phyloP scores from a whole-genome alignment of 2,329 filamentous ascomycete species.

The Juglanconis sp. region DNA sequence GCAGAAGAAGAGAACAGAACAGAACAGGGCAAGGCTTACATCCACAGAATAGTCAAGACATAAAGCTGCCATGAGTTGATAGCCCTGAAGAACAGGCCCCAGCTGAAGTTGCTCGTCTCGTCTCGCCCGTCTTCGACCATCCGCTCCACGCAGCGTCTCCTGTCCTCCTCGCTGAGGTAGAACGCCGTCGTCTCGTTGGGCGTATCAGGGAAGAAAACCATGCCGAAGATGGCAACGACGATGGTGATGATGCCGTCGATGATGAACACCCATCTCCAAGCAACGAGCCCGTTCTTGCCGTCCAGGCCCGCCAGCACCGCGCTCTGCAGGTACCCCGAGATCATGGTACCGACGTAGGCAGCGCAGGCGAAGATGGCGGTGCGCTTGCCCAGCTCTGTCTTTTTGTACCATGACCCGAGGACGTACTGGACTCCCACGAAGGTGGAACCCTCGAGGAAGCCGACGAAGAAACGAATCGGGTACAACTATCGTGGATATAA shows the following conservation, averaged over 20 bases:
- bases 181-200: conserved; percentile 36
- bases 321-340: conserved; percentile 54
- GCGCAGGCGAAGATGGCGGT: conserved; percentile 60
- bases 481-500: conserved; percentile 14
- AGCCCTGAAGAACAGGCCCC: conserved; percentile 23
- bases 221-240: conserved; percentile 48
- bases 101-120: conserved; percentile 23
- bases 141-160: conserved; percentile 37
- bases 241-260: conserved; percentile 52
- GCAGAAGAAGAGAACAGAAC: background rate
- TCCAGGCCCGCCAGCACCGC: conserved; percentile 36
- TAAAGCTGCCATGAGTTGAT: conserved; percentile 26
- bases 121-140: conserved; percentile 26
- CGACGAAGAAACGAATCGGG: conserved; percentile 41
- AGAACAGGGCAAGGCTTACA: conserved; percentile 17
- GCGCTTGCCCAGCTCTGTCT: conserved; percentile 58
- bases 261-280: conserved; percentile 49
- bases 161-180: conserved; percentile 31
- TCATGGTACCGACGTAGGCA: conserved; percentile 58
- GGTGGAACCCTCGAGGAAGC: conserved; percentile 44
- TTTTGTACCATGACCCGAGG: conserved; percentile 57
- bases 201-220: conserved; percentile 45
- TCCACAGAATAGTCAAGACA: conserved; percentile 26
- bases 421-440: conserved; percentile 50
- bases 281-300: conserved; percentile 42